Evolutionary conservation across 306 rosid genomes (phyloP).

Genomic region (Acacia confusa): DNA sequence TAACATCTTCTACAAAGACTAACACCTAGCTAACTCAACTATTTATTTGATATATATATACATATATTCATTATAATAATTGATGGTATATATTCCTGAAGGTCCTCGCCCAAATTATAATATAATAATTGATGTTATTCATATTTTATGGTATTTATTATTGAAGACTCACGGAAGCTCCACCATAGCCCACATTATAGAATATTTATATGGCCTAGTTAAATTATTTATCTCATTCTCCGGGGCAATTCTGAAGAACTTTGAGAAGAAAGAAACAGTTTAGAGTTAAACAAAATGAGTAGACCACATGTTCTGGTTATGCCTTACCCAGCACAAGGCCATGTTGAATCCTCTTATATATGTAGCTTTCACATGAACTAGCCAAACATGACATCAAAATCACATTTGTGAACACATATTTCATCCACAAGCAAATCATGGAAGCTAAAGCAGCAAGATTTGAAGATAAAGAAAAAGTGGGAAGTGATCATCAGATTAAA

Average conservation of each 20-base stretch:
- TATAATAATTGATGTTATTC: no score
- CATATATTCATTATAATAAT: no score
- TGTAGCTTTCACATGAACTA: slow-evolving; percentile 41
- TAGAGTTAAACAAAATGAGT: slow-evolving; percentile 12
- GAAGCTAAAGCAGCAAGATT: slow-evolving; percentile 12
- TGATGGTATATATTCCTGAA: no score
- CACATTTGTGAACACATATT: slow-evolving; percentile 37
- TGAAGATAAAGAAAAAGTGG: neutral
- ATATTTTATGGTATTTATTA: no score
- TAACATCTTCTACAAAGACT: no score
- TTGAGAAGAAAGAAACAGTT: neutral
- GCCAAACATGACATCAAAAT: slow-evolving; percentile 37
- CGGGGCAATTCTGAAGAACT: no score
- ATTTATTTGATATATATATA: no score
- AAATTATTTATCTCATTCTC: neutral
- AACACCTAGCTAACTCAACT: no score
- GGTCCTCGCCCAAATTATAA: no score
- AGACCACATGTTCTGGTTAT: slow-evolving; percentile 36
- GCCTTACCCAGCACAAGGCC: slow-evolving; percentile 50
- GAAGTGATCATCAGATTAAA: slow-evolving; percentile 20
- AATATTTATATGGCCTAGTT: neutral
- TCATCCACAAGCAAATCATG: slow-evolving; percentile 41
- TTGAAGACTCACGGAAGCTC: no score
- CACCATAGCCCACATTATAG: no score
- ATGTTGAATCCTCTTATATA: slow-evolving; percentile 42